Base-by-base conservation (phyloP, 176 grass and related monocot species). In the Oryza glumipatula region DNA sequence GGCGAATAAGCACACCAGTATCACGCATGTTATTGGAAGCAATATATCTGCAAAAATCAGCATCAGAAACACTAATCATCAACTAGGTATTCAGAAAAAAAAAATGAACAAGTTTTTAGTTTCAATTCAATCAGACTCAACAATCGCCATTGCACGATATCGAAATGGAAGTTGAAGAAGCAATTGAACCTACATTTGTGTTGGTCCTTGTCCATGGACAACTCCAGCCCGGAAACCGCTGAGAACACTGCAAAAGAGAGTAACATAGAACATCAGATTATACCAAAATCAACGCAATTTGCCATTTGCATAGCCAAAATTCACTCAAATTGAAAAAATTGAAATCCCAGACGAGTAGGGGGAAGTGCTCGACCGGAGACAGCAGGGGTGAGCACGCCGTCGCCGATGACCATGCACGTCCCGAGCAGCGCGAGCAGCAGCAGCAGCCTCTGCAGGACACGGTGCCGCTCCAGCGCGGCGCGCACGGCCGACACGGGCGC, bases 351-450 rank as follows among this genome's bases (percentile, higher is more conserved):
- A 32, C 30, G 30, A 32, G 30, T 32, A 32, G 30, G 30, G 30
- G 30, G 30, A 32, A 32, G 30, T 32, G 30, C 2, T 3, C 30
- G 30, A 32, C 96, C 91, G 19, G 93, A 98, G 63, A 98, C 76
- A 35, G 96, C 93, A 22, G 96, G 93, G 51, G 96, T 95, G 79
- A 98, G 92, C 48, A 98, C 91, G 33, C 96, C 96, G 89, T 98
- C 96, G 60, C 96, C 91, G 80, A 98, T 94, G 58, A 95, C 89
- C 96, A 98, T 98, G 66, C 89, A 95, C 21, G 93, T 94, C 33
- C 96, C 96, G 3, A 98, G 91, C 80, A 98, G 86, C 4, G 93
- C 88, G 61, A 98, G 79, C 5, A 95, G 70, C 70, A 98, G 74
- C 28, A 98, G 81, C 84, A 92, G 1, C 76, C 90, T 88, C 81